Evolutionary conservation across 2,329 filamentous ascomycete genomes (phyloP).

Genomic region (Sordariomycetes sp.): DNA sequence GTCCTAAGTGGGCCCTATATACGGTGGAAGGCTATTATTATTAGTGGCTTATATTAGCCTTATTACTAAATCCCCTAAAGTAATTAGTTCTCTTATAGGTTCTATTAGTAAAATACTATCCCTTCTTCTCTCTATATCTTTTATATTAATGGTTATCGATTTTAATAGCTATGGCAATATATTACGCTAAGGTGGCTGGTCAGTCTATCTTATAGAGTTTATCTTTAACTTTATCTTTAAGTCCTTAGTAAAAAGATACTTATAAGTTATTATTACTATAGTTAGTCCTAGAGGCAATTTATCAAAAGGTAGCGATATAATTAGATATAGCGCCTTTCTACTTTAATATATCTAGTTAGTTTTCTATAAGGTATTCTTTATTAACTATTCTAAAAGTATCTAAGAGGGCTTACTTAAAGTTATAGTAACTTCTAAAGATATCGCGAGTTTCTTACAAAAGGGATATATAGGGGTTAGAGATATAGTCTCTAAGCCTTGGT

Average conservation of each 20-base stretch:
- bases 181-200: background rate
- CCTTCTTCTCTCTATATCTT: background rate
- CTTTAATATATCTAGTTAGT: background rate
- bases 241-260: background rate
- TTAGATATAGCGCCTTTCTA: background rate
- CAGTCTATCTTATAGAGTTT: slow-evolving; percentile 2
- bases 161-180: background rate
- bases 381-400: background rate
- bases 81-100: background rate
- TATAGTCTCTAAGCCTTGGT: background rate
- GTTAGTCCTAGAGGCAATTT: background rate
- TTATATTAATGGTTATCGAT: slow-evolving; percentile 2
- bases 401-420: slow-evolving; percentile 1
- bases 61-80: slow-evolving; percentile 1
- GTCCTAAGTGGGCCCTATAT: no score
- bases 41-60: background rate
- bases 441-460: background rate
- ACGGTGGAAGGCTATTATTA: no score
- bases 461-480: background rate
- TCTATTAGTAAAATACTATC: slow-evolving; percentile 1
- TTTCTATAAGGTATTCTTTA: slow-evolving; percentile 1
- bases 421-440: slow-evolving; percentile 1
- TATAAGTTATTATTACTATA: background rate
- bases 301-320: slow-evolving; percentile 1
- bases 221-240: slow-evolving; percentile 2